Conservation (phyloP, 2,329 filamentous ascomycete species). For the Phyllosticta citrichinensis region DNA sequence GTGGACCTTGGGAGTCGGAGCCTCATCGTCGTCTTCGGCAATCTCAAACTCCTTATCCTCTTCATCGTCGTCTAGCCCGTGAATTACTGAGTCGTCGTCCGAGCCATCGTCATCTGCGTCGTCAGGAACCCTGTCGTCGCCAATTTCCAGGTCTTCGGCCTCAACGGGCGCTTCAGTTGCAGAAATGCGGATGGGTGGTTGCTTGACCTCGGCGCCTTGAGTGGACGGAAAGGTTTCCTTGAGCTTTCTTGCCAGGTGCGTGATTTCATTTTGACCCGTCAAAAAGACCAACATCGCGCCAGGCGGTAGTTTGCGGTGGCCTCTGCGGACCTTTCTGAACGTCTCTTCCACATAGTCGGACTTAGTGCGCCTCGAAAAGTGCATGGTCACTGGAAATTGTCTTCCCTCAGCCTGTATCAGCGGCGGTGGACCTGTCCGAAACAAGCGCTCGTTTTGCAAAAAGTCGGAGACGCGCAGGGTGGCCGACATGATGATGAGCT, state of each 20-base stretch:
- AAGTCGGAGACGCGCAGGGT: constrained; percentile 87
- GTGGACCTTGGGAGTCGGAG: constrained; percentile 63
- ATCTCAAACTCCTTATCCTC: constrained; percentile 57
- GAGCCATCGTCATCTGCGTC: constrained; percentile 37
- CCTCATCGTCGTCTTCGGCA: constrained; percentile 55
- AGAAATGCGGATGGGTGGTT: constrained; percentile 63
- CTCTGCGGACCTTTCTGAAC: constrained; percentile 75
- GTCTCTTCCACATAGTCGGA: constrained; percentile 86
- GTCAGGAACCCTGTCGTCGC: constrained; percentile 34
- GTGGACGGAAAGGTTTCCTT: constrained; percentile 54
- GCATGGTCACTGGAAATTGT: constrained; percentile 80
- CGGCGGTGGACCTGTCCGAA: constrained; percentile 62
- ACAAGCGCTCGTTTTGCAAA: constrained; percentile 71
- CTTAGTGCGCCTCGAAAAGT: constrained; percentile 75
- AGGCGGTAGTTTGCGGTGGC: constrained; percentile 79
- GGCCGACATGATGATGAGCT: constrained; percentile 96
- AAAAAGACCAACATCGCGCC: constrained; percentile 91
- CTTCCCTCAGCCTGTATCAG: constrained; percentile 84
- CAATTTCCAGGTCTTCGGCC: constrained; percentile 78
- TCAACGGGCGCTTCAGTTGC: constrained; percentile 71
- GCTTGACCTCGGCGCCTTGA: constrained; percentile 38
- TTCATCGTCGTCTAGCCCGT: constrained; percentile 42
- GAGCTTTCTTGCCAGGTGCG: constrained; percentile 67
- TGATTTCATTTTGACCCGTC: constrained; percentile 88
- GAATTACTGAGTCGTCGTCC: constrained; percentile 51